phyloP scores from a whole-genome alignment of 2,329 filamentous ascomycete genomes.

The Trematosphaeria pertusa region DNA sequence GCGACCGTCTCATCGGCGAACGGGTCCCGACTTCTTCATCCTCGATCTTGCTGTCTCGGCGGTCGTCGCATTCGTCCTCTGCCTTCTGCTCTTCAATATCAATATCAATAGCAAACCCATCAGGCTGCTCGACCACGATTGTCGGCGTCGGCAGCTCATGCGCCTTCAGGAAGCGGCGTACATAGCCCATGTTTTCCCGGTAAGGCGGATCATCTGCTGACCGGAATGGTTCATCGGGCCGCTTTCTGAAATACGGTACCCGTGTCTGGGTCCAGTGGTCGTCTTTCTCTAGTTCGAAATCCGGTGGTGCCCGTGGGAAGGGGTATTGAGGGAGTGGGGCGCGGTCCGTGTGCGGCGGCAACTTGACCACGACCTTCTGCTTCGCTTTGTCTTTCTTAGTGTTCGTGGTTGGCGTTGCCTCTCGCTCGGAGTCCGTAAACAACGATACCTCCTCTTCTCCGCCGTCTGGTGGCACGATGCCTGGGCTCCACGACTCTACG shows the following conservation, averaged over 20 bases:
- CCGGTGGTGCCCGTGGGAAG: neutral
- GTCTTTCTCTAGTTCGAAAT: neutral
- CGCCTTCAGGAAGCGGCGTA: neutral
- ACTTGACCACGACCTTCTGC: neutral
- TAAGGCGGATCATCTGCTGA: neutral
- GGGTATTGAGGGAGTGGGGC: neutral
- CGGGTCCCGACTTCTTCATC: too few species aligned
- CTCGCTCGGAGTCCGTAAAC: neutral
- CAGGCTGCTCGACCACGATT: too few species aligned
- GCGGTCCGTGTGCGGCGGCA: neutral
- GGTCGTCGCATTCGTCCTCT: too few species aligned
- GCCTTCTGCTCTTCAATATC: too few species aligned
- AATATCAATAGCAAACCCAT: too few species aligned
- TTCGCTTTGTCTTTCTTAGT: neutral
- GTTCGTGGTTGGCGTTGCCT: neutral
- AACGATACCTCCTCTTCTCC: neutral
- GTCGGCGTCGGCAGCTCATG: neutral
- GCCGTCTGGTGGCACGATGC: neutral
- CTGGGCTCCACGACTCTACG: too few species aligned
- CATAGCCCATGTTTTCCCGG: neutral
- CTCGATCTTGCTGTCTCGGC: too few species aligned
- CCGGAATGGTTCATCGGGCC: slow-evolving; percentile 7
- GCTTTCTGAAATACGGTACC: slow-evolving; percentile 7
- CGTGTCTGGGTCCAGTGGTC: slow-evolving; percentile 9
- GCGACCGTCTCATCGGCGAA: too few species aligned